Evolutionary conservation across 2,329 filamentous ascomycete genomes (phyloP).

Genomic region (Sporothrix phasma): DNA sequence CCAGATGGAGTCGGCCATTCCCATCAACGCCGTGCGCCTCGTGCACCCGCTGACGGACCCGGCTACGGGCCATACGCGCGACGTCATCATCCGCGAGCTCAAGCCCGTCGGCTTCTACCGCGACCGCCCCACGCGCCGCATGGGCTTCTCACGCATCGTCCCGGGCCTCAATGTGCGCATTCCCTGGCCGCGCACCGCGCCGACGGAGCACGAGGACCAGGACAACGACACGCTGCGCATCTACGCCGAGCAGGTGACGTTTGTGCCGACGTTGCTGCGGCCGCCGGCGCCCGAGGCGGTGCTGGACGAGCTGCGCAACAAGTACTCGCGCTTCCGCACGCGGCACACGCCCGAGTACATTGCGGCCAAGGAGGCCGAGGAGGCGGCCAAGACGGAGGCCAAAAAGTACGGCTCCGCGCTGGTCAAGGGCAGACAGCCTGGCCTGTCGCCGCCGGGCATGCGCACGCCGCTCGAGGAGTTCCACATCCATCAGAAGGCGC

Average conservation of each 20-base stretch:
- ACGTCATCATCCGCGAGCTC: constrained; percentile 69
- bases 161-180: constrained; percentile 63
- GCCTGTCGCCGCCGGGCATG: constrained; percentile 33
- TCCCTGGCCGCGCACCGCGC: constrained; percentile 57
- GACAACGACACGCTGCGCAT: constrained; percentile 63
- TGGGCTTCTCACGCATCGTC: constrained; percentile 49
- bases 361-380: constrained; percentile 33
- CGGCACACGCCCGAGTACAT: constrained; percentile 69
- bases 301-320: constrained; percentile 76
- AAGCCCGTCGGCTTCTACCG: constrained; percentile 40
- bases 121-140: constrained; percentile 40
- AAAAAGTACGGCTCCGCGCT: constrained; percentile 16
- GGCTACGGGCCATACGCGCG: constrained; percentile 52
- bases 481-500: constrained; percentile 43
- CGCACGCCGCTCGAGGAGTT: constrained; percentile 50
- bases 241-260: constrained; percentile 64
- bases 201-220: constrained; percentile 44
- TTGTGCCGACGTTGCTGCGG: constrained; percentile 64
- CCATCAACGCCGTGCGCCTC: constrained; percentile 66
- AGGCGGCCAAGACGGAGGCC: constrained; percentile 19
- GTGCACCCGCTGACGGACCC: constrained; percentile 65
- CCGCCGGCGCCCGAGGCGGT: constrained; percentile 71
- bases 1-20: constrained; percentile 45
- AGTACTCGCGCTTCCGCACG: constrained; percentile 71
- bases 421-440: constrained; percentile 24